A percentile compares a stretch with the other conserved stretches of the same genome.
Evolutionary conservation across 2,329 filamentous ascomycete species (phyloP).

Genomic region (Blastomyces parvus): DNA sequence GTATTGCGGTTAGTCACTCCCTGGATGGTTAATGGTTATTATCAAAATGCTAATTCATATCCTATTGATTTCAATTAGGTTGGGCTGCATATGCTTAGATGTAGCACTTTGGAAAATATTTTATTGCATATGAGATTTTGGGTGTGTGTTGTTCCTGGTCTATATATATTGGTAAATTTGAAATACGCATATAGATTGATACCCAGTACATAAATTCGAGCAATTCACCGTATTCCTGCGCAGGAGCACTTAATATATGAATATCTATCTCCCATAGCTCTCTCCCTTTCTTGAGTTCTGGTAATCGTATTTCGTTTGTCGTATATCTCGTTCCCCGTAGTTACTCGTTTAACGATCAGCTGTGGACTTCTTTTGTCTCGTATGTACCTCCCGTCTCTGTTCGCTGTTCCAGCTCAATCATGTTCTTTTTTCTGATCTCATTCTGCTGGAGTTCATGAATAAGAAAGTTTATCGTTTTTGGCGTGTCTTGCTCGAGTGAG

Average conservation of each 20-base stretch:
- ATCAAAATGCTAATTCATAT: background rate
- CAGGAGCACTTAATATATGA: background rate
- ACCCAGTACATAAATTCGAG: background rate
- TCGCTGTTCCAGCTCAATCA: no score
- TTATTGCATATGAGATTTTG: background rate
- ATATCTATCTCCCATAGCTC: no score
- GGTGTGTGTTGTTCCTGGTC: background rate
- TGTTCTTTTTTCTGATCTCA: no score
- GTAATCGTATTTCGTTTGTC: constrained; percentile 1
- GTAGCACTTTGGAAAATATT: background rate
- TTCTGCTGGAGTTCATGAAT: background rate
- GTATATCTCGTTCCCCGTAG: constrained; percentile 2
- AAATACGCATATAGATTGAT: background rate
- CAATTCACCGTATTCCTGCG: background rate
- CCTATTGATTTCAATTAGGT: constrained; percentile 24
- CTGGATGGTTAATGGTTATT: constrained; percentile 12
- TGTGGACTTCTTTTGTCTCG: no score
- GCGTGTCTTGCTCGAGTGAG: background rate
- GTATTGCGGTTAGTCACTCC: constrained; percentile 57
- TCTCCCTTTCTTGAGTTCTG: no score
- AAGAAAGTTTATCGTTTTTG: background rate
- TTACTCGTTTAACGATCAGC: background rate
- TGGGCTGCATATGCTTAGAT: constrained; percentile 44
- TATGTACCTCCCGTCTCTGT: no score
- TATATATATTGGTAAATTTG: background rate